Conservation (phyloP, 306 rosid genomes). For the Adenanthera pavonina region DNA sequence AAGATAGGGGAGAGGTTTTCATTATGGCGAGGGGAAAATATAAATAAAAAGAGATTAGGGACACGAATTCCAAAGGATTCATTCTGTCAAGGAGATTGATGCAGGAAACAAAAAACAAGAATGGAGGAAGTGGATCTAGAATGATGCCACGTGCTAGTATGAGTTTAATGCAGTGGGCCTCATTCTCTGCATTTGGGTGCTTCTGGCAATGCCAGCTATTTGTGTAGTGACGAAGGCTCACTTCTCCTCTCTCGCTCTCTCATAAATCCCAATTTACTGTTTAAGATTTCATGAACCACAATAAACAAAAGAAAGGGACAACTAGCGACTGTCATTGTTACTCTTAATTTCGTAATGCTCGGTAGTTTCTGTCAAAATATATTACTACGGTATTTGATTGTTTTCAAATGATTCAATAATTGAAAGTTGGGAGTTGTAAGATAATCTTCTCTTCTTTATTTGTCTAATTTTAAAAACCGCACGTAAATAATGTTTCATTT, state of each 20-base stretch:
- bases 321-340: neutral
- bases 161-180: conserved; percentile 29
- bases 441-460: neutral
- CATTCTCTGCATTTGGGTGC: conserved; percentile 5
- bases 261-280: neutral
- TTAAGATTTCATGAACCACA: conserved; percentile 23
- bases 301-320: neutral
- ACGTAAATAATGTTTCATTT: neutral
- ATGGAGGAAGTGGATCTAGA: neutral
- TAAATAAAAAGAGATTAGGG: neutral
- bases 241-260: neutral
- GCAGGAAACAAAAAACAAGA: neutral
- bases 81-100: no score
- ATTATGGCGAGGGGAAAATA: no score
- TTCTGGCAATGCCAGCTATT: conserved; percentile 7
- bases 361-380: neutral
- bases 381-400: neutral
- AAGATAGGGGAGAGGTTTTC: no score
- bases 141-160: neutral
- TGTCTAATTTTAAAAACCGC: neutral
- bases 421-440: neutral
- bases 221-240: neutral
- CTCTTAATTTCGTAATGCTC: neutral
- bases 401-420: neutral
- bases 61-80: neutral